A percentile compares a stretch with the other conserved stretches of the same genome.
Conservation (phyloP, 2,329 filamentous ascomycete species). For the Calonectria multiphialidica region DNA sequence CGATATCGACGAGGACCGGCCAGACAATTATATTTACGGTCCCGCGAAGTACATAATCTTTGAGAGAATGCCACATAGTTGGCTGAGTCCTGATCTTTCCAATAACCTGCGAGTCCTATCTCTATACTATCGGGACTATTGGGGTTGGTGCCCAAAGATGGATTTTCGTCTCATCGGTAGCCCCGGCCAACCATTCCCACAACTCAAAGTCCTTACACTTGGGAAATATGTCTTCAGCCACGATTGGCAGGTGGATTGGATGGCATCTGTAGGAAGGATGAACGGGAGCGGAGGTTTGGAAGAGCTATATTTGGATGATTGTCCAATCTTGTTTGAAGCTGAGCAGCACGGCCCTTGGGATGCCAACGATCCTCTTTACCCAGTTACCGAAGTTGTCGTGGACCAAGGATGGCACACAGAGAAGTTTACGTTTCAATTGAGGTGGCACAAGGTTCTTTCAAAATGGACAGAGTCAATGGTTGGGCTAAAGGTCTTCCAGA, state of each 20-base stretch:
- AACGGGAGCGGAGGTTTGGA: constrained; percentile 42
- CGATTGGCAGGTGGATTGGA: constrained; percentile 61
- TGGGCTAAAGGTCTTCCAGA: constrained; percentile 20
- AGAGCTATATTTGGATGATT: constrained; percentile 58
- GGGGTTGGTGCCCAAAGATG: constrained; percentile 54
- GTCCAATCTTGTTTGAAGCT: constrained; percentile 47
- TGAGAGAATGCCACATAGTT: constrained; percentile 31
- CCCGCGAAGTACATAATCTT: constrained; percentile 35
- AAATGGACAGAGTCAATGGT: constrained; percentile 23
- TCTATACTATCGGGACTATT: constrained; percentile 51
- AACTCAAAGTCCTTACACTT: constrained; percentile 53
- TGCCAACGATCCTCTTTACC: constrained; percentile 18
- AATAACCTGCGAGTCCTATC: constrained; percentile 51
- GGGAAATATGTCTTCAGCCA: constrained; percentile 57
- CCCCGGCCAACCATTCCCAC: constrained; percentile 45
- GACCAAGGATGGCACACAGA: neutral
- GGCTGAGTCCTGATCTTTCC: constrained; percentile 32
- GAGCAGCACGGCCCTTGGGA: neutral
- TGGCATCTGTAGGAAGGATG: constrained; percentile 49
- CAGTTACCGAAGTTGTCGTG: neutral
- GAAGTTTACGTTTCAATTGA: neutral
- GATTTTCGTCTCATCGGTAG: constrained; percentile 45
- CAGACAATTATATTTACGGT: neutral
- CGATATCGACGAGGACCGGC: neutral
- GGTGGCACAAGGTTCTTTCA: constrained; percentile 29